phyloP scores from a whole-genome alignment of 805 yeast species.

The Myxozyma neotropica region DNA sequence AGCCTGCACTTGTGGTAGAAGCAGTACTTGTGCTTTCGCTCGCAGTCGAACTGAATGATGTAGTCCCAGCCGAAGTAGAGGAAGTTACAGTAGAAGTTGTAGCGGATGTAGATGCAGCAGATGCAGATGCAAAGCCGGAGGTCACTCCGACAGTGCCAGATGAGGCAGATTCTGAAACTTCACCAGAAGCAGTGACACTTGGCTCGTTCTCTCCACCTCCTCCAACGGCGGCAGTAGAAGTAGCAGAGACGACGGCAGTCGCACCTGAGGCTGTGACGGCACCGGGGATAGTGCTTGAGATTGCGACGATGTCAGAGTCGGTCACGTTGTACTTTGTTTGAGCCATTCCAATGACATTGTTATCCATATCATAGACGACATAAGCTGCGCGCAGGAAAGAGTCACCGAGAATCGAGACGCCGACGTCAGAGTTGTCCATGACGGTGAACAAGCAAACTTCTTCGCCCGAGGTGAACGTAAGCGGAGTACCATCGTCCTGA shows the following conservation, averaged over 20 bases:
- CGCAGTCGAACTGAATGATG: not conserved
- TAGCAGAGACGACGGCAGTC: not conserved
- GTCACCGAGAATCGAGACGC: conserved; percentile 59
- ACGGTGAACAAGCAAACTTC: conserved; percentile 37
- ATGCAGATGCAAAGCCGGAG: not conserved
- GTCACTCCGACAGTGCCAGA: not conserved
- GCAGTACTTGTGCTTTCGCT: not conserved
- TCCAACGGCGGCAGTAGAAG: not conserved
- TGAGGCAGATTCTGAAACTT: not conserved
- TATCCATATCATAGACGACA: conserved; percentile 66
- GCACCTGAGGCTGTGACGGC: conserved; percentile 2
- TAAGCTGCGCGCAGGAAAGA: conserved; percentile 65
- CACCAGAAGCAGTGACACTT: not conserved
- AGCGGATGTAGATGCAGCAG: not conserved
- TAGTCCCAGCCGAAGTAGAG: not conserved
- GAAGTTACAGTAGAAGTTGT: not conserved
- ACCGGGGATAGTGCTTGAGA: conserved; percentile 8
- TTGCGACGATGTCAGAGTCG: conserved; percentile 34
- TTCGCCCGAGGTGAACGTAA: conserved; percentile 34
- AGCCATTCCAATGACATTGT: conserved; percentile 58
- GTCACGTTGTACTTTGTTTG: conserved; percentile 44
- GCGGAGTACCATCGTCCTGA: conserved; percentile 21
- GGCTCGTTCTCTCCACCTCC: not conserved
- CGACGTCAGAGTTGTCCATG: conserved; percentile 40
- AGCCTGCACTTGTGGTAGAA: not conserved